These are phyloP conservation scores for Cytospora piceicola DNA, from an alignment of 2,329 filamentous ascomycete species.

Conservation along the genomic window DNA sequence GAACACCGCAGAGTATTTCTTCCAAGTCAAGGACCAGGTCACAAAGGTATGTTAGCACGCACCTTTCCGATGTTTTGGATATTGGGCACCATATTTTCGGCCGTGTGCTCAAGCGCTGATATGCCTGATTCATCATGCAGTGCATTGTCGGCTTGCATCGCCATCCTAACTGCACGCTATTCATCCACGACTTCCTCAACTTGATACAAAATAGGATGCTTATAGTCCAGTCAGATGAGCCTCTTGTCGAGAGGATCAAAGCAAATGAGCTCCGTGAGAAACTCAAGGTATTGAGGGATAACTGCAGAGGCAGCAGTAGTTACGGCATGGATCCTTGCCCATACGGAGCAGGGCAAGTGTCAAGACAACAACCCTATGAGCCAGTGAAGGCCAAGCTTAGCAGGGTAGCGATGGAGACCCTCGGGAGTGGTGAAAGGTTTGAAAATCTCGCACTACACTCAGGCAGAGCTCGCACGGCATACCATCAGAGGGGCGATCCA, in stretches of 20 bases:
- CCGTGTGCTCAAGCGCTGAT: neutral
- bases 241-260: neutral
- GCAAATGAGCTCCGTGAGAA: neutral
- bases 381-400: neutral
- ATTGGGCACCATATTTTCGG: neutral
- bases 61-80: neutral
- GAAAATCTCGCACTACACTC: neutral
- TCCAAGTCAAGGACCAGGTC: neutral
- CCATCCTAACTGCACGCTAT: neutral
- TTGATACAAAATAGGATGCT: constrained; percentile 1
- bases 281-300: neutral
- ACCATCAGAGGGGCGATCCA: too few relatives aligned
- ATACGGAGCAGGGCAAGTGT: neutral
- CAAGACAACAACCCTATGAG: neutral
- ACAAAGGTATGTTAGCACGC: neutral
- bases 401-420: neutral
- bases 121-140: neutral
- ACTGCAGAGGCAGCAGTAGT: neutral
- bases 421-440: neutral
- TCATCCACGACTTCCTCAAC: neutral
- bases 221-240: neutral
- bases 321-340: neutral
- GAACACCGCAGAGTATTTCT: neutral
- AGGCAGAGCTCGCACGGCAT: too few relatives aligned
- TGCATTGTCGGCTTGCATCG: neutral